Conservation (phyloP, 1,284 basidiomycete species). For the Ganoderma lucidum region DNA sequence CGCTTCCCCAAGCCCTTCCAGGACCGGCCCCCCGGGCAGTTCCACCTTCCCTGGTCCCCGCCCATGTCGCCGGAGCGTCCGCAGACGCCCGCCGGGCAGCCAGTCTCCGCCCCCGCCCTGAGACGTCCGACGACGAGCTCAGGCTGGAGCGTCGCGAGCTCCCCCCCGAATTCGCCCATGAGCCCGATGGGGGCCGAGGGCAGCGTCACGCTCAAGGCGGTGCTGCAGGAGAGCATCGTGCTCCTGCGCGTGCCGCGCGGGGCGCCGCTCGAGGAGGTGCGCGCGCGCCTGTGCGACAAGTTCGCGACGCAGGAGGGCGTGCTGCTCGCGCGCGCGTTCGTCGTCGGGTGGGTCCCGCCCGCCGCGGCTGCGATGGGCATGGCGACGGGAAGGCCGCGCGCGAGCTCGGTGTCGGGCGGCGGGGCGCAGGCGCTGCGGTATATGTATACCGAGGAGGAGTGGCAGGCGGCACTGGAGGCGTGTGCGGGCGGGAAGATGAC, state of each 20-base stretch:
- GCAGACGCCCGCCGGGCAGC: constrained; percentile 18
- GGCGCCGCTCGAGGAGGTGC: constrained; percentile 57
- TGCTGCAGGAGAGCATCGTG: constrained; percentile 65
- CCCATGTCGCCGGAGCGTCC: constrained; percentile 35
- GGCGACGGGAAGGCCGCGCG: constrained; percentile 35
- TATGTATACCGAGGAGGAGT: constrained; percentile 49
- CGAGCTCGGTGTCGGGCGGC: constrained; percentile 49
- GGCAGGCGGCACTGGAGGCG: constrained; percentile 46
- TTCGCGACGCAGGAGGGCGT: constrained; percentile 66
- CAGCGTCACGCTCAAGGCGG: constrained; percentile 68
- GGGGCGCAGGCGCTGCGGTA: constrained; percentile 43
- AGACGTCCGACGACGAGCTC: constrained; percentile 3
- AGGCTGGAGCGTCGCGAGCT: constrained; percentile 13
- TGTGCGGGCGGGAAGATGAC: constrained; percentile 44
- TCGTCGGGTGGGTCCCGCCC: constrained; percentile 50
- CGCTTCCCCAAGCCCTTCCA: constrained; percentile 44
- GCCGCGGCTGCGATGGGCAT: constrained; percentile 25
- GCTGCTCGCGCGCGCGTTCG: constrained; percentile 59
- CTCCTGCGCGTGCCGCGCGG: constrained; percentile 61
- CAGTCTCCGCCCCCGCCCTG: background rate
- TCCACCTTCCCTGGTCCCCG: constrained; percentile 43
- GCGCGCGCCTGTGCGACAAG: constrained; percentile 65
- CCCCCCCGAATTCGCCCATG: constrained; percentile 17
- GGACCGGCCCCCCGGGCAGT: constrained; percentile 42
- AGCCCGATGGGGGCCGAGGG: constrained; percentile 33